phyloP scores from a whole-genome alignment of 2,329 filamentous ascomycete species.

The Ramularia endophylla region DNA sequence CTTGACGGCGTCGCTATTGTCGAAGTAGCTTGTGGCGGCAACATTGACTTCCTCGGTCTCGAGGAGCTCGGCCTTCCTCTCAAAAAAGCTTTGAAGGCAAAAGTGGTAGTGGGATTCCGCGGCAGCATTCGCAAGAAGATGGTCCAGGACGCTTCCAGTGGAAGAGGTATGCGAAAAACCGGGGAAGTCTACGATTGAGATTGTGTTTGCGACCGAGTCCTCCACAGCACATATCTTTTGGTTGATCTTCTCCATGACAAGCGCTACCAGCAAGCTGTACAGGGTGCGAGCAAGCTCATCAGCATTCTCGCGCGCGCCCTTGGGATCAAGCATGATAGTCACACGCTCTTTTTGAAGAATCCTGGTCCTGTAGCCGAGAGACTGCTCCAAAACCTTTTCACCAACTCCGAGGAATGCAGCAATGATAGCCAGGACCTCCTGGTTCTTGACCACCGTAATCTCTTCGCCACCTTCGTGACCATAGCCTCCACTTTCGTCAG shows the following conservation, averaged over 20 bases:
- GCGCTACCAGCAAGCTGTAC: slow-evolving; percentile 89
- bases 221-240: slow-evolving; percentile 81
- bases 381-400: slow-evolving; percentile 74
- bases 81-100: slow-evolving; percentile 92
- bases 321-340: slow-evolving; percentile 96
- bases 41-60: slow-evolving; percentile 92
- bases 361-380: slow-evolving; percentile 92
- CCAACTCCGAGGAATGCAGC: slow-evolving; percentile 92
- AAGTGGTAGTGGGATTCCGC: slow-evolving; percentile 90
- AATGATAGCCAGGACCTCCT: slow-evolving; percentile 76
- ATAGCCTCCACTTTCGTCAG: slow-evolving; percentile 91
- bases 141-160: slow-evolving; percentile 80
- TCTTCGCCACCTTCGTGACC: slow-evolving; percentile 89
- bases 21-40: slow-evolving; percentile 90
- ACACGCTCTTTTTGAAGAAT: slow-evolving; percentile 93
- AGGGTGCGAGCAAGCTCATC: slow-evolving; percentile 90
- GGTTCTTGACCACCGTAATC: slow-evolving; percentile 85
- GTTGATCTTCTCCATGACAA: slow-evolving; percentile 89
- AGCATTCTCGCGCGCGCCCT: slow-evolving; percentile 82
- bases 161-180: slow-evolving; percentile 82
- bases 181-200: slow-evolving; percentile 94
- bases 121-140: slow-evolving; percentile 90
- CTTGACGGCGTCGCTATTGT: slow-evolving; percentile 91
- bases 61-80: slow-evolving; percentile 84
- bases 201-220: slow-evolving; percentile 83